Percentiles rank a stretch among this genome's conserved stretches.
Evolutionary conservation across 2,329 filamentous ascomycete genomes (phyloP).

Genomic region (Xylariales sp.): DNA sequence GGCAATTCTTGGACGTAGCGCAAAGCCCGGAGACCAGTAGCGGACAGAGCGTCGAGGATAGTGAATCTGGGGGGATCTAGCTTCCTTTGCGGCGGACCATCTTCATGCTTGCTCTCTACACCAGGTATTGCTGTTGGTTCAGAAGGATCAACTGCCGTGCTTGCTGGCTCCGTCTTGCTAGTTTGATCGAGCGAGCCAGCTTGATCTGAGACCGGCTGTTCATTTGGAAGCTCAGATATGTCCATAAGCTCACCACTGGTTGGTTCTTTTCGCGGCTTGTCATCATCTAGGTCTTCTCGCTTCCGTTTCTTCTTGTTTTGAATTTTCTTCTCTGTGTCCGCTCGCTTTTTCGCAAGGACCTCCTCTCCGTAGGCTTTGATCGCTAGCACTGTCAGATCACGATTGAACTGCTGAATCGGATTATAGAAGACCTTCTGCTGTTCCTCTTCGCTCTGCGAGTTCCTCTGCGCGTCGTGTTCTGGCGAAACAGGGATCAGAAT

Average conservation of each 20-base stretch:
- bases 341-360: slow-evolving; percentile 41
- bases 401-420: slow-evolving; percentile 97
- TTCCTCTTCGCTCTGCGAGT: slow-evolving; percentile 46
- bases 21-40: slow-evolving; percentile 84
- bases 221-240: slow-evolving; percentile 7
- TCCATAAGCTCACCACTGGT: slow-evolving; percentile 10
- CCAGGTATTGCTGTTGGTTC: neutral
- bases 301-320: slow-evolving; percentile 39
- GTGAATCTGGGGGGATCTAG: slow-evolving; percentile 52
- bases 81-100: slow-evolving; percentile 14
- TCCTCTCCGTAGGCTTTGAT: slow-evolving; percentile 86
- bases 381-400: slow-evolving; percentile 86
- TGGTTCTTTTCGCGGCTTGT: slow-evolving; percentile 15
- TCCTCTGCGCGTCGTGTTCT: slow-evolving; percentile 28
- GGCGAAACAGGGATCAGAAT: slow-evolving; percentile 47
- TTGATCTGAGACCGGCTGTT: neutral
- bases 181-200: neutral
- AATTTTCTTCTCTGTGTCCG: slow-evolving; percentile 36
- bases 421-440: slow-evolving; percentile 93
- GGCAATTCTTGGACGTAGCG: slow-evolving; percentile 91
- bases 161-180: neutral
- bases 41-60: slow-evolving; percentile 93
- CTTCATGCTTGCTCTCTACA: slow-evolving; percentile 10
- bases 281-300: slow-evolving; percentile 11
- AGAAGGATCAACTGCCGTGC: neutral